Conservation (phyloP, 2,329 filamentous ascomycete species). For the Fusarium subglutinans region DNA sequence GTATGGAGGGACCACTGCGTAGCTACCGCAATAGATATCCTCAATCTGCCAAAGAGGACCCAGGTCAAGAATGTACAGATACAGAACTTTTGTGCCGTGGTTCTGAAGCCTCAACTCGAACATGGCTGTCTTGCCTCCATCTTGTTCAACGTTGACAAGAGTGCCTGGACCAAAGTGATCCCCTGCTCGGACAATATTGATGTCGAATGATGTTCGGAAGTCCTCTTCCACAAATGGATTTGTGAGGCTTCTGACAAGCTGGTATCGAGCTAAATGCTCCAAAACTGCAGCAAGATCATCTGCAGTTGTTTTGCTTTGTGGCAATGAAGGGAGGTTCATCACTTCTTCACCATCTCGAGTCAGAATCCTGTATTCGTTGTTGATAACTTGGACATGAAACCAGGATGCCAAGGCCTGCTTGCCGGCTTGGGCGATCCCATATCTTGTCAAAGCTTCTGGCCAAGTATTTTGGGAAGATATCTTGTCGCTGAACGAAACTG, state of each 20-base stretch:
- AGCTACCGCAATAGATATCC: not conserved
- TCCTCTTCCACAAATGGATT: not conserved
- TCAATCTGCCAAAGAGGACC: slow-evolving; percentile 5
- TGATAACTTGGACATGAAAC: not conserved
- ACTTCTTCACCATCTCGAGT: not conserved
- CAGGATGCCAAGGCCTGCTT: no score
- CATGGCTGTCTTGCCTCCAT: not conserved
- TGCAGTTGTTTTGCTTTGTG: not conserved
- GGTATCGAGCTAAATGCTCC: slow-evolving; percentile 1
- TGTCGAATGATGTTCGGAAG: not conserved
- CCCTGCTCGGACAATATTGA: not conserved
- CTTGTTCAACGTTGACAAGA: not conserved
- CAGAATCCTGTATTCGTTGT: not conserved
- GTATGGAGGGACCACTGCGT: not conserved
- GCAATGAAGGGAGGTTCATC: not conserved
- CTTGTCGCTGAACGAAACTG: not conserved
- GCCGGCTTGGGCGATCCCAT: not conserved
- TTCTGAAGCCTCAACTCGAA: not conserved
- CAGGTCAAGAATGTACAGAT: not conserved
- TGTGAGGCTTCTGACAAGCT: not conserved
- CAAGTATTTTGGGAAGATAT: not conserved
- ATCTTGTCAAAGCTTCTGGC: not conserved
- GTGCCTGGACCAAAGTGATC: not conserved
- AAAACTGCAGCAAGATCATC: not conserved
- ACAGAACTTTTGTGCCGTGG: not conserved